These are phyloP conservation scores for Trametes punicea DNA, from an alignment of 768 basidiomycete genomes.

Conservation along the genomic window DNA sequence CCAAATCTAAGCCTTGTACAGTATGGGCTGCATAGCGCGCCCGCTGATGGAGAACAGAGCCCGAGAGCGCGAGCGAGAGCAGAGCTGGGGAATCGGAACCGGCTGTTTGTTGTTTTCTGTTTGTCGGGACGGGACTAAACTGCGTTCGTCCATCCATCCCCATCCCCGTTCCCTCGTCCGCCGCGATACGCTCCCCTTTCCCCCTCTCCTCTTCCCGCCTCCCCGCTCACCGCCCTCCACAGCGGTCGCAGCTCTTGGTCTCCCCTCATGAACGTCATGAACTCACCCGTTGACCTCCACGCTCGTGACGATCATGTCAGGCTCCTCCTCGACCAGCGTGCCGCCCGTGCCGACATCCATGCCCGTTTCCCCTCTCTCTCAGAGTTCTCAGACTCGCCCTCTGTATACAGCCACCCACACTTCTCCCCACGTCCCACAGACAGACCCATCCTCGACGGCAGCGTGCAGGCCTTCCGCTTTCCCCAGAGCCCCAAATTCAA, in stretches of 20 bases:
- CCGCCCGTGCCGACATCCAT: slow-evolving; percentile 45
- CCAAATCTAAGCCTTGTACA: background rate
- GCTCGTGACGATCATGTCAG: slow-evolving; percentile 46
- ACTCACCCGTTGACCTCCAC: slow-evolving; percentile 32
- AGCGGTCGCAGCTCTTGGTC: background rate
- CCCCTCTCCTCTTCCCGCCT: slow-evolving; percentile 9
- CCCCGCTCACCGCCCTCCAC: slow-evolving; percentile 15
- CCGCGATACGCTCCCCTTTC: slow-evolving; percentile 20
- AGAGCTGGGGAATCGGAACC: slow-evolving; percentile 10
- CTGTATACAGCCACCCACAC: slow-evolving; percentile 60
- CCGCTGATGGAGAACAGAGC: background rate
- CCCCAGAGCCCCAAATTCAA: slow-evolving; percentile 18
- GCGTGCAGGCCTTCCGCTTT: slow-evolving; percentile 30
- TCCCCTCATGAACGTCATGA: slow-evolving; percentile 27
- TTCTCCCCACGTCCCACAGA: slow-evolving; percentile 49
- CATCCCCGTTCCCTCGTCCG: slow-evolving; percentile 14
- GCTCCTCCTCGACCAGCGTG: slow-evolving; percentile 51
- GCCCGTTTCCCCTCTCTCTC: slow-evolving; percentile 52
- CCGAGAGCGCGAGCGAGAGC: background rate
- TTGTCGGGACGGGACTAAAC: slow-evolving; percentile 12
- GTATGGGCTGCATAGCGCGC: background rate
- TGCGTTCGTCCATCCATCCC: slow-evolving; percentile 9
- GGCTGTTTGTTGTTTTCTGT: slow-evolving; percentile 16
- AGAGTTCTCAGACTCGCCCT: slow-evolving; percentile 64
- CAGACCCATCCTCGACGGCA: slow-evolving; percentile 29